These are phyloP conservation scores for Naumovozyma dairenensis DNA, from an alignment of 805 yeast species.

Conservation along the genomic window DNA sequence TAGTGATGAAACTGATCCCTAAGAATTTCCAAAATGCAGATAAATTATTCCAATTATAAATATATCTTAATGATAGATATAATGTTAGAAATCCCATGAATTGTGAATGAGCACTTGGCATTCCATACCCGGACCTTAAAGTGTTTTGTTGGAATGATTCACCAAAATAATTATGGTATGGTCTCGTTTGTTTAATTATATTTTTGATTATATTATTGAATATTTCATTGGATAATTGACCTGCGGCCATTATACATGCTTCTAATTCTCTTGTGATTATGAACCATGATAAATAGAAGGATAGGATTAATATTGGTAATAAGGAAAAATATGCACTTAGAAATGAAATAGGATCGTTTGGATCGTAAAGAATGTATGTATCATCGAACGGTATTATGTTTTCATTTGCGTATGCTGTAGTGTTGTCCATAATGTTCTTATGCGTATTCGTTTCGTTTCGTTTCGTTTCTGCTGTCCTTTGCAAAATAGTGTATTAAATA, in stretches of 20 bases:
- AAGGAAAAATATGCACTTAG: slow-evolving; percentile 65
- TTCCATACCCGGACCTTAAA: slow-evolving; percentile 64
- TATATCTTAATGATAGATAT: slow-evolving; percentile 39
- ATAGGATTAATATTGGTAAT: slow-evolving; percentile 67
- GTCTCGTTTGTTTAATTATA: slow-evolving; percentile 63
- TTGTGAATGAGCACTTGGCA: slow-evolving; percentile 97
- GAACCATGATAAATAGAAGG: slow-evolving; percentile 78
- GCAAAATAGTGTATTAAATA: no score
- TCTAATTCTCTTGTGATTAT: slow-evolving; percentile 75
- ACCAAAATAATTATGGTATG: slow-evolving; percentile 31
- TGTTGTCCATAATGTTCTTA: no score
- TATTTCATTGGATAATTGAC: slow-evolving; percentile 73
- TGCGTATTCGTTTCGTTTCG: no score
- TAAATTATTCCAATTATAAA: slow-evolving; percentile 36
- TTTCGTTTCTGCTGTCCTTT: no score
- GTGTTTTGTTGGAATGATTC: slow-evolving; percentile 31
- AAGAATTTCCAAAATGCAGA: slow-evolving; percentile 19
- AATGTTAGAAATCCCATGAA: slow-evolving; percentile 81
- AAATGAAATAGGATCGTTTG: slow-evolving; percentile 49
- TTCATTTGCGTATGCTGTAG: no score
- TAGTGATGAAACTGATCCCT: slow-evolving; percentile 25
- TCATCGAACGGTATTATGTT: slow-evolving; percentile 62
- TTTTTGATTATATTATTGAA: slow-evolving; percentile 60
- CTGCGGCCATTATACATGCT: slow-evolving; percentile 72
- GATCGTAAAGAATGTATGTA: slow-evolving; percentile 73